These are phyloP conservation scores for Pythium phragmiticola DNA, from an alignment of 352 stramenopile genomes.

Conservation along the genomic window DNA sequence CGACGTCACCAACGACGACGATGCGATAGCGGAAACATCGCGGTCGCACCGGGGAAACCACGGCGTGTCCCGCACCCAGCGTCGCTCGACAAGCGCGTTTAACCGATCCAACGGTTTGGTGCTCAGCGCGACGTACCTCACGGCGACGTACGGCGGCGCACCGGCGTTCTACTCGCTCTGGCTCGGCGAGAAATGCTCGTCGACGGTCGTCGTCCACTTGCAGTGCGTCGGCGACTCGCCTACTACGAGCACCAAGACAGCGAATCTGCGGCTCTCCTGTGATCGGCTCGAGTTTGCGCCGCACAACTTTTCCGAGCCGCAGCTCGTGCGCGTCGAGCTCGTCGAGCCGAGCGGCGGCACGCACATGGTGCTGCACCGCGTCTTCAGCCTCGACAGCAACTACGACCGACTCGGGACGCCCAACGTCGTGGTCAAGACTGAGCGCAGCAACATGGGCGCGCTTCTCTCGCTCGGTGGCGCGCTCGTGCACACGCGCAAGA, in stretches of 20 bases:
- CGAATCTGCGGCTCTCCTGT: constrained; percentile 46
- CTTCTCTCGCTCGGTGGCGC: constrained; percentile 50
- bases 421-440: constrained; percentile 49
- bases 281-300: constrained; percentile 75
- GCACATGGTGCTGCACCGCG: constrained; percentile 54
- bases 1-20: constrained; percentile 2
- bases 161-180: constrained; percentile 58
- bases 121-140: constrained; percentile 54
- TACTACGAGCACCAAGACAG: not conserved
- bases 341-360: constrained; percentile 43
- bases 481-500: constrained; percentile 44
- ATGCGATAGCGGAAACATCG: not conserved
- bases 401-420: constrained; percentile 54
- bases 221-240: constrained; percentile 45
- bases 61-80: not conserved
- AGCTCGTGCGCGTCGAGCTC: constrained; percentile 64
- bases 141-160: constrained; percentile 52
- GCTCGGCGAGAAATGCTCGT: constrained; percentile 56
- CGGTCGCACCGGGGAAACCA: not conserved
- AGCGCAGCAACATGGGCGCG: constrained; percentile 34
- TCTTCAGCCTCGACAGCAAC: constrained; percentile 66
- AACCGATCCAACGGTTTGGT: constrained; percentile 28
- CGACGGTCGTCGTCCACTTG: constrained; percentile 69
- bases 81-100: constrained; percentile 24
- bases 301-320: constrained; percentile 48